phyloP scores from a whole-genome alignment of 2,329 filamentous ascomycete genomes.

The Clonostachys byssicola region DNA sequence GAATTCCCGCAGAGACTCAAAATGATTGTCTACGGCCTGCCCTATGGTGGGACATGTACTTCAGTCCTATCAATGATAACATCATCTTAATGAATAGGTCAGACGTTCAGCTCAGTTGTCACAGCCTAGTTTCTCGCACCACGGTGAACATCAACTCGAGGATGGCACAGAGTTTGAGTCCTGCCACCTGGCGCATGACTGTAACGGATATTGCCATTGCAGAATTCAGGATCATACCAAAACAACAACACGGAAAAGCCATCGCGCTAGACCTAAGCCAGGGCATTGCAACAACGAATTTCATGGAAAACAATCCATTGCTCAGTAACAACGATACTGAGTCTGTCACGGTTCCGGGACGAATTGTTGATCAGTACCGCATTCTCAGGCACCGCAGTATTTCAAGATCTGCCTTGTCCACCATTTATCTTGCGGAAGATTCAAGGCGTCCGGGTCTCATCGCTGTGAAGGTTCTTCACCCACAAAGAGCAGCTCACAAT shows the following conservation, averaged over 20 bases:
- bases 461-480: conserved; percentile 59
- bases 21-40: conserved; percentile 39
- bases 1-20: conserved; percentile 43
- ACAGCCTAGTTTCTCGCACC: conserved; percentile 13
- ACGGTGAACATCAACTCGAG: conserved; percentile 32
- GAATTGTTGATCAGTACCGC: conserved; percentile 47
- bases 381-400: conserved; percentile 54
- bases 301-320: conserved; percentile 39
- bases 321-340: conserved; percentile 39
- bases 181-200: conserved; percentile 46
- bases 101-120: conserved; percentile 45
- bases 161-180: conserved; percentile 38
- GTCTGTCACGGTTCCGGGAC: conserved; percentile 41
- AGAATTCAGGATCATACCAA: conserved; percentile 55
- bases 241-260: conserved; percentile 42
- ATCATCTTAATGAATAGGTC: conserved; percentile 53
- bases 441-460: conserved; percentile 47
- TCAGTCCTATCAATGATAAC: conserved; percentile 54
- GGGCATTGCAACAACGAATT: conserved; percentile 38
- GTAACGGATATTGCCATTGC: conserved; percentile 43
- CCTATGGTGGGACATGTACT: conserved; percentile 57
- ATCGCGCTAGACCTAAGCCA: conserved; percentile 20
- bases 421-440: conserved; percentile 51
- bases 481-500: conserved; percentile 30
- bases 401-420: conserved; percentile 47